phyloP scores from a whole-genome alignment of 139 green algal species.

The Tetradesmus obliquus region DNA sequence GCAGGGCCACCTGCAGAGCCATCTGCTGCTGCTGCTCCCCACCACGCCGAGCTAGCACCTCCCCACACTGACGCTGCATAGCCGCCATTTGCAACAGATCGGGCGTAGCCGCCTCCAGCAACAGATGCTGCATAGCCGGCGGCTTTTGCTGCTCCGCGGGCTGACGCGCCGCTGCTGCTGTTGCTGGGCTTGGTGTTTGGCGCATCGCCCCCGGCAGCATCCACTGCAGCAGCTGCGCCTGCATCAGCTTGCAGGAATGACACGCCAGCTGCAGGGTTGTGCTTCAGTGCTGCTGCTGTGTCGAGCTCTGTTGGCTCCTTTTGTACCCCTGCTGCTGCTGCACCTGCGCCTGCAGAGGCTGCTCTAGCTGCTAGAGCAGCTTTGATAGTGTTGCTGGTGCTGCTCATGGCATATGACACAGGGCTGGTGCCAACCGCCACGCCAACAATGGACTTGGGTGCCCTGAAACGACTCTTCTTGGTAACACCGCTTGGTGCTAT shows the following conservation, averaged over 20 bases:
- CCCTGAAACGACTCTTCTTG: neutral
- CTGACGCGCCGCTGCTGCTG: neutral
- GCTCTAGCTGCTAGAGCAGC: neutral
- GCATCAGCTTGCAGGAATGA: neutral
- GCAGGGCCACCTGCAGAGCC: neutral
- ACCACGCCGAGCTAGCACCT: neutral
- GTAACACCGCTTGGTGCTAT: neutral
- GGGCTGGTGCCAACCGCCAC: neutral
- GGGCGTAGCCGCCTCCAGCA: neutral
- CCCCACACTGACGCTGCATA: neutral
- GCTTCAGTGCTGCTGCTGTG: neutral
- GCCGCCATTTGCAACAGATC: neutral
- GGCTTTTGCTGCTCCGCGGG: neutral
- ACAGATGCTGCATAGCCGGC: neutral
- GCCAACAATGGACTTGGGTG: neutral
- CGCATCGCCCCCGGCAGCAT: neutral
- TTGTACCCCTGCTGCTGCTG: neutral
- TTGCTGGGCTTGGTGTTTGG: neutral
- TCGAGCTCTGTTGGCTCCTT: neutral
- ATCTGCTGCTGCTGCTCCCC: neutral
- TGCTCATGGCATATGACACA: conserved; percentile 1
- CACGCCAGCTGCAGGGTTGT: neutral
- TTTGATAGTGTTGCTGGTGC: neutral
- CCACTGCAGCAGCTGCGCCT: neutral
- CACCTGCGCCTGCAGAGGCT: neutral